Conservation (phyloP, 345 rosid species). For the Pistacia vera region DNA sequence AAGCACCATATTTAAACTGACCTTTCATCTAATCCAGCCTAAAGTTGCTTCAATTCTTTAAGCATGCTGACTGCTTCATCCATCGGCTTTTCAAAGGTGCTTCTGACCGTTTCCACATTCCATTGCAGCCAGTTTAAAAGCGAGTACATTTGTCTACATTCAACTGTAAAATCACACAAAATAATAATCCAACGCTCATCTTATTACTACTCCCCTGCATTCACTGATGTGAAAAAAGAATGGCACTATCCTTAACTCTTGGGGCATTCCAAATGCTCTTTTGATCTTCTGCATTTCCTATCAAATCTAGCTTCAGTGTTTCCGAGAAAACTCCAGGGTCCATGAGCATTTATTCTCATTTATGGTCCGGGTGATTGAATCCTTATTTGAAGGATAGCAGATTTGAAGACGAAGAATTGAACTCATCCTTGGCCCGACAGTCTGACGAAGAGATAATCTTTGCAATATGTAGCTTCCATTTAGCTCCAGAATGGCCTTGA, state of each 20-base stretch:
- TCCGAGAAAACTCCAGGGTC: not conserved
- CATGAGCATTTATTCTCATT: not conserved
- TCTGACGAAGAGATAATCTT: not conserved
- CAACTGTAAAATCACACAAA: not conserved
- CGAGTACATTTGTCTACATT: too few relatives aligned
- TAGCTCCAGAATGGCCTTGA: slow-evolving; percentile 1
- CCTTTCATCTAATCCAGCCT: too few relatives aligned
- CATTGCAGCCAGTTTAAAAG: slow-evolving; percentile 2
- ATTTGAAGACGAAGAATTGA: slow-evolving; percentile 6
- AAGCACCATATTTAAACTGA: not conserved
- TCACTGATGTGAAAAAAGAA: too few relatives aligned
- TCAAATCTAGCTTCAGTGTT: not conserved
- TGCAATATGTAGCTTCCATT: not conserved
- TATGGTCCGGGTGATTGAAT: not conserved
- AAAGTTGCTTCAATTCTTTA: not conserved
- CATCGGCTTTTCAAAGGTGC: too few relatives aligned
- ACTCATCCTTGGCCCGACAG: slow-evolving; percentile 9
- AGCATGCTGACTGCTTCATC: too few relatives aligned
- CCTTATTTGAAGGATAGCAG: not conserved
- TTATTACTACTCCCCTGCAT: not conserved
- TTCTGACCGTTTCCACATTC: not conserved
- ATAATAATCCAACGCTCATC: too few relatives aligned
- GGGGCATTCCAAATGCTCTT: not conserved
- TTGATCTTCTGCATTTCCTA: not conserved
- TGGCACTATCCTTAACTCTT: slow-evolving; percentile 27